These are phyloP conservation scores for Sphaerulina vaccinii DNA, from an alignment of 2,329 filamentous ascomycete species.

Conservation along the genomic window DNA sequence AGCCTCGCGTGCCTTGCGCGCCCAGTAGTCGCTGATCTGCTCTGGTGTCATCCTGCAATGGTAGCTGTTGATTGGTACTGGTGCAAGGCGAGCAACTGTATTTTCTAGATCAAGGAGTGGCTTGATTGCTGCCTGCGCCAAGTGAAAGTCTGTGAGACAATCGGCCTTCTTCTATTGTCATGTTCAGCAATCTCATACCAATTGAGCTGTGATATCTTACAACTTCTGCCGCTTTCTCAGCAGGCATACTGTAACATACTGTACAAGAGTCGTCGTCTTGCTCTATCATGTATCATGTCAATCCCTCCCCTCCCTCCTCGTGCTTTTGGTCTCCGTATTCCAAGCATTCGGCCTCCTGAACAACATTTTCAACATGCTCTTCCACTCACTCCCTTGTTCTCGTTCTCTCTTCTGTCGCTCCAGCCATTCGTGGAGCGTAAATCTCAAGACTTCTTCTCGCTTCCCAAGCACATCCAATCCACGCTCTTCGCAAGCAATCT, in stretches of 20 bases:
- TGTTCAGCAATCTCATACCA: too few species aligned
- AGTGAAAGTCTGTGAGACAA: too few species aligned
- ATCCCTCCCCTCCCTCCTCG: too few species aligned
- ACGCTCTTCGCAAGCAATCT: conserved; percentile 40
- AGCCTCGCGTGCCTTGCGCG: too few species aligned
- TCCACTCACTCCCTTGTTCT: conserved; percentile 30
- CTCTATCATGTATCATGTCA: too few species aligned
- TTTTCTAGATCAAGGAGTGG: too few species aligned
- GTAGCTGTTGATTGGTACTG: too few species aligned
- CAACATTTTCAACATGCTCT: conserved; percentile 35
- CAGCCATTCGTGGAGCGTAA: conserved; percentile 43
- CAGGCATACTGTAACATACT: conserved; percentile 4
- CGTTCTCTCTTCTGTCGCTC: conserved; percentile 41
- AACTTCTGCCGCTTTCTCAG: neutral
- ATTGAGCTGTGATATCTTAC: neutral
- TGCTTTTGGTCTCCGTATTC: neutral
- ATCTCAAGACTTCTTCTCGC: conserved; percentile 29
- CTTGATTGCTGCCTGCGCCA: too few species aligned
- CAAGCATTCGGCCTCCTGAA: conserved; percentile 32
- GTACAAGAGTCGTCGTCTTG: neutral
- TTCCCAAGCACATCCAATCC: conserved; percentile 37
- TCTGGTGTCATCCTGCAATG: too few species aligned
- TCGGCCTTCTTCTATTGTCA: too few species aligned
- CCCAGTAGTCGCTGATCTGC: too few species aligned
- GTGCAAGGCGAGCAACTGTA: too few species aligned